These are phyloP conservation scores for Dictyostelium firmibasis DNA, from an alignment of 78 protist genomes.

Conservation along the genomic window DNA sequence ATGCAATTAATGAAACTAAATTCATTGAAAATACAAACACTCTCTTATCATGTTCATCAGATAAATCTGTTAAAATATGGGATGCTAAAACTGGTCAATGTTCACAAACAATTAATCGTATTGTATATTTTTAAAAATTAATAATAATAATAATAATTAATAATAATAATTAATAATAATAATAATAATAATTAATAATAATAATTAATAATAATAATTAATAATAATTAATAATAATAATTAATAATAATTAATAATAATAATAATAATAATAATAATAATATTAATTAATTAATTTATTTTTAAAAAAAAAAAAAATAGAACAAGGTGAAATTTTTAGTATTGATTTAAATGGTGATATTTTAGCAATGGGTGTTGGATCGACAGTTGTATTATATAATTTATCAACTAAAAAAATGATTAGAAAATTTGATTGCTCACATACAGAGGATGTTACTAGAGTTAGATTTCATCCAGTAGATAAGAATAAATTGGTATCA, in stretches of 20 bases:
- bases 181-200: too few relatives aligned
- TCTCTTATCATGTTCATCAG: constrained; percentile 58
- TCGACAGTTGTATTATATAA: not conserved
- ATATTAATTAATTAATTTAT: not conserved
- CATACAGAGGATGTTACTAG: constrained; percentile 67
- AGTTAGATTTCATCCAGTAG: constrained; percentile 54
- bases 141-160: not conserved
- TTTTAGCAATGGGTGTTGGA: constrained; percentile 40
- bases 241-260: too few relatives aligned
- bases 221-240: too few relatives aligned
- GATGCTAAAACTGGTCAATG: constrained; percentile 3
- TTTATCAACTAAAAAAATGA: not conserved
- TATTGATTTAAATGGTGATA: constrained; percentile 27
- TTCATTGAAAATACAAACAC: not conserved
- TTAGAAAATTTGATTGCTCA: not conserved
- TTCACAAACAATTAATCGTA: not conserved
- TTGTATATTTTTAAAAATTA: not conserved
- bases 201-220: too few relatives aligned
- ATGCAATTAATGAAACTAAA: constrained; percentile 24
- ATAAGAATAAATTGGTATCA: constrained; percentile 9
- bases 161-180: not conserved
- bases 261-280: too few relatives aligned
- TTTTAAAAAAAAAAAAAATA: too few relatives aligned
- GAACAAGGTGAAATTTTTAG: constrained; percentile 50
- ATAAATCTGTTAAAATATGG: constrained; percentile 29